Evolutionary conservation across 139 green algal genomes (phyloP), one percentile per base, ranked within the genome.

Genomic region (Limnomonas spitsbergensis): DNA sequence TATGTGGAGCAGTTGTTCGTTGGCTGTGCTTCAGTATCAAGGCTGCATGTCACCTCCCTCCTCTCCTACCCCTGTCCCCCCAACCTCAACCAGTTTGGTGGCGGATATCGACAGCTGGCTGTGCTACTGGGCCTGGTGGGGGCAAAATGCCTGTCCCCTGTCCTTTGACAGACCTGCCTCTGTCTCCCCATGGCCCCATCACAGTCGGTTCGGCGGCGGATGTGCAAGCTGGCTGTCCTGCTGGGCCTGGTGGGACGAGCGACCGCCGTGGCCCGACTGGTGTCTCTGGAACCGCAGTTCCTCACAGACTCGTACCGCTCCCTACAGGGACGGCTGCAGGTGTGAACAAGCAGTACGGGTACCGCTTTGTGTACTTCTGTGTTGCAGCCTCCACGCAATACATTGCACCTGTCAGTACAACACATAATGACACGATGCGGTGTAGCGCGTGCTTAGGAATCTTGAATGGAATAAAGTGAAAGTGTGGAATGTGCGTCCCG

Each of bases 241-340:
- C 47, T 61, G 20, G 47, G 47, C 20, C 14, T 61, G 20, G 47
- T 20, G 14, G 47, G 20, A 61, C 14, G 20, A 29, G 14, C 47
- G 14, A 29, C 47, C 20, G 47, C 47, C 47, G 47, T 61, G 47
- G 47, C 47, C 20, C 14, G 20, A 61, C 14, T 36, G 27, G 56
- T 70, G 29, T 7, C 56, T 37, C 7, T 20, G 9, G n/a, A 38
- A 20, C 24, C 56, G 29, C 56, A 70, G 56, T 36, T 37, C n/a
- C 56, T 70, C 4, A 70, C 56, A 32, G 56, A 70, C 29, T 70
- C 56, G 27, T 36, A 38, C 56, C 6, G n/a, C 56, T 70, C 56
- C 7, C 6, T 70, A 36, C 14, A 70, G 29, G 14, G n/a, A 32
- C 27, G 56, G 14, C 9, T 70, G 27, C 56, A 37, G 56, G 56